phyloP scores from a whole-genome alignment of 108 stramenopile genomes.

The Discostella pseudostelligera region DNA sequence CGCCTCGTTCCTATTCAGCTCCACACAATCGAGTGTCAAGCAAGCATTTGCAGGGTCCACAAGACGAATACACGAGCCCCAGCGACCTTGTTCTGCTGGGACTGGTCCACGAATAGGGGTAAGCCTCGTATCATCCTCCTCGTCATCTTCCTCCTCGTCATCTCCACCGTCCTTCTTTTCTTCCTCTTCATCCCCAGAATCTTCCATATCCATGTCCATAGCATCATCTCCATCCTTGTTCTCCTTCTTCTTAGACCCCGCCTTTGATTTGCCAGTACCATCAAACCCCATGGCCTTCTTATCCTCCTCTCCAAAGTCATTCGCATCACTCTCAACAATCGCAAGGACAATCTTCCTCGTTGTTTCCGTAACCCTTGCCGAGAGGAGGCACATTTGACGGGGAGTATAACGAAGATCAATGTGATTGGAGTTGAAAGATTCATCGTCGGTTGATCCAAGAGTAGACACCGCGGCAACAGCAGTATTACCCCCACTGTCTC shows the following conservation, averaged over 20 bases:
- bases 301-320: slow-evolving; percentile 84
- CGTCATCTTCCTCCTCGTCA: slow-evolving; percentile 84
- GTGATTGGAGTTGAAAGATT: slow-evolving; percentile 88
- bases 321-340: slow-evolving; percentile 95
- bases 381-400: slow-evolving; percentile 85
- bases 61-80: slow-evolving; percentile 96
- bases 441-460: slow-evolving; percentile 74
- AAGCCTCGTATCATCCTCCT: slow-evolving; percentile 58
- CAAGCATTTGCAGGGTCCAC: slow-evolving; percentile 82
- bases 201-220: slow-evolving; percentile 69
- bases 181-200: slow-evolving; percentile 68
- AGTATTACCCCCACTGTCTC: slow-evolving; percentile 36
- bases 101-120: slow-evolving; percentile 90
- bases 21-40: slow-evolving; percentile 83
- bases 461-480: slow-evolving; percentile 21
- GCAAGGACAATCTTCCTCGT: slow-evolving; percentile 76
- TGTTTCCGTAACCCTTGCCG: slow-evolving; percentile 35
- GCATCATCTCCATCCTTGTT: slow-evolving; percentile 54
- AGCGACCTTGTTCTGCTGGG: slow-evolving; percentile 77
- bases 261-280: slow-evolving; percentile 49
- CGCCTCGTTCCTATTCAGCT: slow-evolving; percentile 91
- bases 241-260: slow-evolving; percentile 40
- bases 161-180: slow-evolving; percentile 59
- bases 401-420: slow-evolving; percentile 94
- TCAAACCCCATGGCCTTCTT: slow-evolving; percentile 80